Evolutionary conservation across 768 basidiomycete genomes (phyloP).

Genomic region (Candolleomyces efflorescens): DNA sequence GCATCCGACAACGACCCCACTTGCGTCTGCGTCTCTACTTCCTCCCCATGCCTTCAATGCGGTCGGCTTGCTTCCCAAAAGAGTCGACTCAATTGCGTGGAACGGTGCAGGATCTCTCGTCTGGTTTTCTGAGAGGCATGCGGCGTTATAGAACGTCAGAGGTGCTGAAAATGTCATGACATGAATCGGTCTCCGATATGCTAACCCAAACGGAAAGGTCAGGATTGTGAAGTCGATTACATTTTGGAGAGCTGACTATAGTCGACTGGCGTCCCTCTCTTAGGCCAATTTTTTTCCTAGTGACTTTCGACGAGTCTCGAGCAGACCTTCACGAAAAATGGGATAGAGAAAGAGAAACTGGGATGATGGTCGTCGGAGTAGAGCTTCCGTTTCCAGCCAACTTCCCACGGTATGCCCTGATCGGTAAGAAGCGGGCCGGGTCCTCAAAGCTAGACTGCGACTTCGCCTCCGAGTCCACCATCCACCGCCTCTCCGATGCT

Average conservation of each 20-base stretch:
- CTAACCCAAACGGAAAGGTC: background rate
- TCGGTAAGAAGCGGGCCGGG: too few relatives aligned
- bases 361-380: too few relatives aligned
- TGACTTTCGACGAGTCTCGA: too few relatives aligned
- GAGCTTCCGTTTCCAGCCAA: too few relatives aligned
- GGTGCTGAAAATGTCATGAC: slow-evolving; percentile 20
- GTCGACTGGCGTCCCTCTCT: background rate
- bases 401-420: too few relatives aligned
- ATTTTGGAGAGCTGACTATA: background rate
- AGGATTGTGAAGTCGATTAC: background rate
- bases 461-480: too few relatives aligned
- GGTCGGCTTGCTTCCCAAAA: slow-evolving; percentile 26
- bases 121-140: slow-evolving; percentile 10
- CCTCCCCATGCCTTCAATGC: slow-evolving; percentile 27
- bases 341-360: too few relatives aligned
- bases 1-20: slow-evolving; percentile 34
- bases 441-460: too few relatives aligned
- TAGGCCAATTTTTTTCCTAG: too few relatives aligned
- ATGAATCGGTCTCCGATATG: background rate
- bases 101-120: slow-evolving; percentile 6
- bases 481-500: too few relatives aligned
- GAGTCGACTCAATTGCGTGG: slow-evolving; percentile 26
- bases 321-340: too few relatives aligned
- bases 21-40: slow-evolving; percentile 7
- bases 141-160: slow-evolving; percentile 27